Evolutionary conservation across 2,329 filamentous ascomycete species (phyloP), one percentile per base, ranked within the genome.

Genomic region (Cryoendolithus antarcticus): DNA sequence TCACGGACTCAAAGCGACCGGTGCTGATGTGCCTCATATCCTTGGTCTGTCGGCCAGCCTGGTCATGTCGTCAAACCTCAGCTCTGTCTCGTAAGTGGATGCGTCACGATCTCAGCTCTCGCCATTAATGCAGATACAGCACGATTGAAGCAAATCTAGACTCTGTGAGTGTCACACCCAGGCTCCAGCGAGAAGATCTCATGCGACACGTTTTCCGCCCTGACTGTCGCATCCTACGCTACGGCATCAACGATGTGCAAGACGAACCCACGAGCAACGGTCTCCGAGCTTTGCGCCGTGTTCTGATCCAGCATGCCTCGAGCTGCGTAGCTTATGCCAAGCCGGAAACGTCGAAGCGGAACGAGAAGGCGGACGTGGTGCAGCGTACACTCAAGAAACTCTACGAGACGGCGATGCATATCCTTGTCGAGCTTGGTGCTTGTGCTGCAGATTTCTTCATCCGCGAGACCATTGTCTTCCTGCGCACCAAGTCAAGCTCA

Each of bases 31-130:
- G 2, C 85, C 86, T 0, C 65, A 67, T 11, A 78, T 93, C 24
- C 63, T 93, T 4, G 86, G 85, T 0, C 64, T 93, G 21, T 86
- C 81, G 4, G 86, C 85, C 1, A 91, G 82, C 44, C 84, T 0
- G 30, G 12, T 32, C 10, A 32, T 32, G 30, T 32, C 30, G 10
- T 32, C 71, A 1, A 69, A 68, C 9, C 55, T 68, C 1, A 57
- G 63, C 1, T 69, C 70, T 28, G 63, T 86, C 10, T 62, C 71
- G 57, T 72, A 51, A 48, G 49, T 37, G 6, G 15, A 19, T 19
- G 15, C 15, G 15, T 19, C 15, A 19, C 15, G 15, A 21, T 9
- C 1, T 10, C n/a, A 27, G 5, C 8, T 9, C 6, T 27, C 11
- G 30, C 13, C 10, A 32, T 32, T 32, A 32, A n/a, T 38, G n/a